Evolutionary conservation across 495 filamentous ascomycete species (phyloP), one percentile per base, ranked within the genome.

Genomic region (Bacidia gigantensis): DNA sequence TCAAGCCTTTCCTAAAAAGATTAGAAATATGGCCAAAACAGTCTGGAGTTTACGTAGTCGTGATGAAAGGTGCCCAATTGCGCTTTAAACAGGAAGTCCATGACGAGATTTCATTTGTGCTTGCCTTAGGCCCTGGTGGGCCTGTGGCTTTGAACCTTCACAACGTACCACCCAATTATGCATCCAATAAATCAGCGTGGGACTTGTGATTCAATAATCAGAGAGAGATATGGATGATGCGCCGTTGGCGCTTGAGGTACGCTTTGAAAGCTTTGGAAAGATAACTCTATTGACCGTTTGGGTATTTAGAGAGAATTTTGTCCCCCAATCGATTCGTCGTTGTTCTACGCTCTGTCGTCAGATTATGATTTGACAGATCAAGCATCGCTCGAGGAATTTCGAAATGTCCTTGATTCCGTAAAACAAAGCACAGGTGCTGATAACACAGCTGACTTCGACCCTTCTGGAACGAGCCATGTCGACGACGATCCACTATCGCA

Each of bases 361-460:
- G 84, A 93, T 50, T 89, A 74, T 64, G 73, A 85, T 51, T 61
- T 82, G 14, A 43, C 64, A 0, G 60, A 75, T 11, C 53, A 69
- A 0, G 50, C 65, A 18, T 69, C 75, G n/a, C 64, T 88, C 11
- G 52, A 67, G 11, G 60, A 67, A n/a, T 72, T 79, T 14, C 70
- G 76, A 9, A 55, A 70, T 12, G 70, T 70, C 1, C 68, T 95
- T 1, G 66, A 81, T 20, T 47, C 64, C 0, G 63, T 95, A 7
- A 81, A 80, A 43, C 65, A 74, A 10, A 66, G 69, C 32, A 86
- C 83, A 0, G 56, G 70, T 20, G 70, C 73, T 20, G 83, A 90
- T 56, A 81, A 87, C 57, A 69, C 74, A 14, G 75, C 79, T 0
- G 80, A 77, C 0, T 93, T 93, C 61, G 87, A 95, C 53, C 79